Evolutionary conservation across 1,139 yeast species (phyloP).

Genomic region (Candida sp.): DNA sequence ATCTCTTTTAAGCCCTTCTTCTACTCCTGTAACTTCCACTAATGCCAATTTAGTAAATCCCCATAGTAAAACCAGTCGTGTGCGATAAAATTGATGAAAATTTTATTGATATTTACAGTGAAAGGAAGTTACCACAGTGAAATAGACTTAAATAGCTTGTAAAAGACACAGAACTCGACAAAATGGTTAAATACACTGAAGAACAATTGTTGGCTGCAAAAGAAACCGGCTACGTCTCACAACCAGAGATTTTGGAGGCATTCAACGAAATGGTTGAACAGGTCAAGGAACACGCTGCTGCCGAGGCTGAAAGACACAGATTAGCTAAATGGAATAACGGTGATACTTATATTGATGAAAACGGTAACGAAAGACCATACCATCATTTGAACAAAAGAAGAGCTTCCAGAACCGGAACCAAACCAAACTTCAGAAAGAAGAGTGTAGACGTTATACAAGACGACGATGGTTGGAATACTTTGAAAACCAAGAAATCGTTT

Average conservation of each 20-base stretch:
- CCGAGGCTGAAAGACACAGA: conserved; percentile 28
- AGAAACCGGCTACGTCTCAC: conserved; percentile 56
- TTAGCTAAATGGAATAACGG: conserved; percentile 36
- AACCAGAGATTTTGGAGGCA: conserved; percentile 59
- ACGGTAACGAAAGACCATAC: conserved; percentile 48
- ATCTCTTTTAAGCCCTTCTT: no score
- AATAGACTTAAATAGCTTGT: not conserved
- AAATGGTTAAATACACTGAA: conserved; percentile 64
- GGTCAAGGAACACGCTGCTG: conserved; percentile 47
- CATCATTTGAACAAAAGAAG: conserved; percentile 56
- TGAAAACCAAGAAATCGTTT: conserved; percentile 43
- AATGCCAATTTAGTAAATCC: not conserved
- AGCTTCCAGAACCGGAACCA: conserved; percentile 48
- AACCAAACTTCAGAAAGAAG: conserved; percentile 59
- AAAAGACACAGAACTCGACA: not conserved
- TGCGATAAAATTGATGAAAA: conserved; percentile 1
- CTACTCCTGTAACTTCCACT: no score
- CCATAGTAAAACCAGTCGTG: conserved; percentile 2
- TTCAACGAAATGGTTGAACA: conserved; percentile 66
- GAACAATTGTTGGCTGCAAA: conserved; percentile 62
- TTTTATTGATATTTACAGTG: not conserved
- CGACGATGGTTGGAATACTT: conserved; percentile 78
- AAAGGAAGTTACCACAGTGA: not conserved
- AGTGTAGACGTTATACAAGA: conserved; percentile 56
- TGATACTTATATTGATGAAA: conserved; percentile 47